These are phyloP conservation scores for Viscum album DNA, from an alignment of 177 flowering plant species.

Conservation along the genomic window DNA sequence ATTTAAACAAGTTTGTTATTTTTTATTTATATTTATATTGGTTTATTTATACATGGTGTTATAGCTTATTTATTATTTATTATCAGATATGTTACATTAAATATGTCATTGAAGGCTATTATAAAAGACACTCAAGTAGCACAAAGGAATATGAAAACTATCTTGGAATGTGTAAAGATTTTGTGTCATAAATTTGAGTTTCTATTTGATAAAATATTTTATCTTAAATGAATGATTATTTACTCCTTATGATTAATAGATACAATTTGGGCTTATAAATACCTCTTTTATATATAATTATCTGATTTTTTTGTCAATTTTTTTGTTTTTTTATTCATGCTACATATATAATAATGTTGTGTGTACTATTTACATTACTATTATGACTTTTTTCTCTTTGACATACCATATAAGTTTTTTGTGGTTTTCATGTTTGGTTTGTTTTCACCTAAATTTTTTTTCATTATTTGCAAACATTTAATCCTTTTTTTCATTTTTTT, in stretches of 20 bases:
- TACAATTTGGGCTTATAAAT: not conserved
- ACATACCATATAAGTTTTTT: too few relatives aligned
- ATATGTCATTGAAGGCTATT: slow-evolving; percentile 89
- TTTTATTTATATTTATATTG: not conserved
- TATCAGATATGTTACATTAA: slow-evolving; percentile 91
- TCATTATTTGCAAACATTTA: too few relatives aligned
- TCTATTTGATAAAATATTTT: not conserved
- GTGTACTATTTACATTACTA: too few relatives aligned
- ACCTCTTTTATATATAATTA: not conserved
- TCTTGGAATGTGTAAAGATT: slow-evolving; percentile 98
- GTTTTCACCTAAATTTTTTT: too few relatives aligned
- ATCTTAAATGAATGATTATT: not conserved
- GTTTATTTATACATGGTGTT: not conserved
- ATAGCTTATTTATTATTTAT: not conserved
- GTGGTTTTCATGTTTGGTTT: too few relatives aligned
- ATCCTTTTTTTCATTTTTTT: too few relatives aligned
- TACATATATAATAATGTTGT: too few relatives aligned
- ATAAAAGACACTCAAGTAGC: slow-evolving; percentile 87
- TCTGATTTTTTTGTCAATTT: not conserved
- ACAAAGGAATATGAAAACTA: slow-evolving; percentile 89
- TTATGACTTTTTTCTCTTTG: too few relatives aligned
- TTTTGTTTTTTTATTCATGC: too few relatives aligned
- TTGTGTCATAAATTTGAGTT: not conserved
- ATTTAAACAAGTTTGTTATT: too few relatives aligned
- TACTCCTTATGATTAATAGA: not conserved